These are phyloP conservation scores for Diaporthe aspalathi DNA, from an alignment of 2,329 filamentous ascomycete genomes.

Conservation along the genomic window DNA sequence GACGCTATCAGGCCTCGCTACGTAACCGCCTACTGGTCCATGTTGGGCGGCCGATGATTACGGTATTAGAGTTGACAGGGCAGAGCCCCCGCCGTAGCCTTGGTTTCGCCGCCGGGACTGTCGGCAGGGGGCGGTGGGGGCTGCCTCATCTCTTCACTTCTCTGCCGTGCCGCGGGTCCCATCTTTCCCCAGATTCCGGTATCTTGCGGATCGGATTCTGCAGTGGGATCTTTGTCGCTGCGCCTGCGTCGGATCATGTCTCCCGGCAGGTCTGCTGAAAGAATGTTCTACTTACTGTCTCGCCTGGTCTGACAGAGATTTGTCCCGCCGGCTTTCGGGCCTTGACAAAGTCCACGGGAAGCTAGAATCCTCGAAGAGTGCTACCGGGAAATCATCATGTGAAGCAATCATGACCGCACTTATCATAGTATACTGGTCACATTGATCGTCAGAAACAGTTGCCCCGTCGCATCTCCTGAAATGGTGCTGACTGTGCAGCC, in stretches of 20 bases:
- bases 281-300: not conserved
- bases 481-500: constrained; percentile 23
- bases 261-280: not conserved
- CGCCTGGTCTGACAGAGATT: not conserved
- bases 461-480: not conserved
- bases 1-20: constrained; percentile 7
- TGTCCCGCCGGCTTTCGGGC: constrained; percentile 14
- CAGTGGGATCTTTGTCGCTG: not conserved
- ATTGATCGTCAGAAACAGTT: constrained; percentile 15
- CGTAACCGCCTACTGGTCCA: not conserved
- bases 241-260: constrained; percentile 11
- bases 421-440: not conserved
- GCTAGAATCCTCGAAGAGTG: not conserved
- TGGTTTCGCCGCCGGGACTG: constrained; percentile 21
- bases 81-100: not conserved
- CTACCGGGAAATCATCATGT: constrained; percentile 26
- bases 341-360: constrained; percentile 15
- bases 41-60: not conserved
- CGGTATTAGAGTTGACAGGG: constrained; percentile 13
- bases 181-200: constrained; percentile 29
- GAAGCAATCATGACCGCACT: constrained; percentile 7
- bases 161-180: constrained; percentile 12
- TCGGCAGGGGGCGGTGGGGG: constrained; percentile 15
- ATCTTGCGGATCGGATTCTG: constrained; percentile 20
- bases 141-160: not conserved